These are phyloP conservation scores for Kwoniella sp. DNA, from an alignment of 768 basidiomycete species.

Conservation along the genomic window DNA sequence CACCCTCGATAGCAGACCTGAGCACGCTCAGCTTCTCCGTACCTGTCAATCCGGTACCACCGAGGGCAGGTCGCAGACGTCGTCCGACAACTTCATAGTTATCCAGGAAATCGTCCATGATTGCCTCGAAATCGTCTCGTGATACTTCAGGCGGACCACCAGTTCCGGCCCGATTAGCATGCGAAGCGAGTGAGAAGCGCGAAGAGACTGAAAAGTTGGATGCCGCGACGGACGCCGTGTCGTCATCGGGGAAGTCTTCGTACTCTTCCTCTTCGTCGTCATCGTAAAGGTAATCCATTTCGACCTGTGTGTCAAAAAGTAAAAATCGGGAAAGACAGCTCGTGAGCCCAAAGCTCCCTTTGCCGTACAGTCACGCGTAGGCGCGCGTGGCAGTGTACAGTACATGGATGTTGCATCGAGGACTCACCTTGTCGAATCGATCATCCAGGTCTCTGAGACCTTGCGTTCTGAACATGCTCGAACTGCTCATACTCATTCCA, in stretches of 20 bases:
- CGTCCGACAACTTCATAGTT: conserved; percentile 85
- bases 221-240: conserved; percentile 51
- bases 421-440: conserved; percentile 81
- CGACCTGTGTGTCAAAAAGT: too few species aligned
- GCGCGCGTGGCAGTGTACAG: too few species aligned
- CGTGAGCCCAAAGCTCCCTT: too few species aligned
- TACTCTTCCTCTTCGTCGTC: conserved; percentile 61
- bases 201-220: conserved; percentile 40
- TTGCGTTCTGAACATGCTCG: conserved; percentile 90
- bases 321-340: too few species aligned
- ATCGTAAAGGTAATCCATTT: conserved; percentile 64
- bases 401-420: background rate
- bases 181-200: conserved; percentile 67
- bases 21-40: conserved; percentile 78
- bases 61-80: conserved; percentile 74
- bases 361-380: too few species aligned
- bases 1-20: conserved; percentile 70
- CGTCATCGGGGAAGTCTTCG: conserved; percentile 53
- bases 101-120: conserved; percentile 91
- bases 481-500: conserved; percentile 96
- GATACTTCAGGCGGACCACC: conserved; percentile 52
- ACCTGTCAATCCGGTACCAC: conserved; percentile 66
- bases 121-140: conserved; percentile 82
- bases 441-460: conserved; percentile 86
- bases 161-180: conserved; percentile 60